Evolutionary conservation across 2,329 filamentous ascomycete species (phyloP).

Genomic region (Corinectria fuckeliana): DNA sequence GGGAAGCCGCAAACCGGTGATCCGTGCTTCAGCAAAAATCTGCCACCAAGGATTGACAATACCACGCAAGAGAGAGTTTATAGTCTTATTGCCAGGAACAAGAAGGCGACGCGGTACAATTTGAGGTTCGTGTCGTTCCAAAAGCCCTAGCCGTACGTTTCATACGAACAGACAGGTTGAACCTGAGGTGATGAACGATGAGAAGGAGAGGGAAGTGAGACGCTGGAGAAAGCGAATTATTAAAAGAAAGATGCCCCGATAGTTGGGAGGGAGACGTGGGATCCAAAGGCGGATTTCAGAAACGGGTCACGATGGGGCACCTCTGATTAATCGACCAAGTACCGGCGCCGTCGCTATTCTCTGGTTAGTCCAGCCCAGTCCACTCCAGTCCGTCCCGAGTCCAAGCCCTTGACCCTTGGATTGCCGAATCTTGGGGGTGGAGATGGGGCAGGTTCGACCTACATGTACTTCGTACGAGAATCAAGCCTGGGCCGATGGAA

Average conservation of each 20-base stretch:
- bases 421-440: constrained; percentile 6
- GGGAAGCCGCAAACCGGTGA: constrained; percentile 9
- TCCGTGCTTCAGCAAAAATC: neutral
- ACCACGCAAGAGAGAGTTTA: neutral
- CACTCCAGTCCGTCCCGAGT: constrained; percentile 4
- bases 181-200: too few species aligned
- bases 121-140: neutral
- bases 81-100: neutral
- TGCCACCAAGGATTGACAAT: neutral
- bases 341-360: neutral
- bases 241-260: neutral
- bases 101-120: neutral
- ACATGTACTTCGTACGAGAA: neutral
- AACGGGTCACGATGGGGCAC: constrained; percentile 18
- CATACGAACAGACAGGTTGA: neutral
- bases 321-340: constrained; percentile 9
- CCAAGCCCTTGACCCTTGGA: neutral
- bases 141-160: neutral
- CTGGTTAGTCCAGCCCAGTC: neutral
- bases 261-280: constrained; percentile 1
- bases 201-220: neutral
- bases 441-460: constrained; percentile 2
- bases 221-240: neutral
- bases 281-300: constrained; percentile 6
- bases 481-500: neutral